Evolutionary conservation across 129 eudicot genomes (phyloP).

Genomic region (Centella asiatica): DNA sequence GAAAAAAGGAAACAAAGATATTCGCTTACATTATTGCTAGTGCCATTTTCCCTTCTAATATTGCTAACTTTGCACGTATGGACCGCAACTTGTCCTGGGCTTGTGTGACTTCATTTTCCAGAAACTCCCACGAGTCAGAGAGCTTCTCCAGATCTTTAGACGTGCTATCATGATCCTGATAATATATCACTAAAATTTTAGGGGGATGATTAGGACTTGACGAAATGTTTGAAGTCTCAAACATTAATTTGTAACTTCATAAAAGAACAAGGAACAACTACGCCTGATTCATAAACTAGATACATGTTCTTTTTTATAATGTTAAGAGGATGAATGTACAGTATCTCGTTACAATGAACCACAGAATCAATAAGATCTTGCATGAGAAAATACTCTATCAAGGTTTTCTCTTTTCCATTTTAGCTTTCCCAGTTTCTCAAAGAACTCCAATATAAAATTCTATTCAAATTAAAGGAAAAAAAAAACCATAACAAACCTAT

Average conservation of each 20-base stretch:
- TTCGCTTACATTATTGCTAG: conserved; percentile 47
- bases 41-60: conserved; percentile 66
- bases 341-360: no score
- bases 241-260: not conserved
- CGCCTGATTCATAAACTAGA: no score
- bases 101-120: conserved; percentile 55
- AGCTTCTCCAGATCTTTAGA: conserved; percentile 39
- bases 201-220: not conserved
- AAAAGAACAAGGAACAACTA: not conserved
- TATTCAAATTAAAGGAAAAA: no score
- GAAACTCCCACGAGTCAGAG: conserved; percentile 77
- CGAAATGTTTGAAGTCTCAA: not conserved
- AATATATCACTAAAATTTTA: not conserved
- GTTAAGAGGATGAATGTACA: no score
- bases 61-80: conserved; percentile 55
- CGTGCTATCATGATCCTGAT: conserved; percentile 36
- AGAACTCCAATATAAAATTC: no score
- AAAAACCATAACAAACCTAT: no score
- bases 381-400: no score
- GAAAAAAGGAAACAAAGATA: not conserved
- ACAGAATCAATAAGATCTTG: no score
- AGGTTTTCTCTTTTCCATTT: no score
- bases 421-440: no score
- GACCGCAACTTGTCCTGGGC: conserved; percentile 47
- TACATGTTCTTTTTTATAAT: no score